Base-by-base conservation (phyloP, 139 green algal genomes). In the Astrephomene gubernaculifera region DNA sequence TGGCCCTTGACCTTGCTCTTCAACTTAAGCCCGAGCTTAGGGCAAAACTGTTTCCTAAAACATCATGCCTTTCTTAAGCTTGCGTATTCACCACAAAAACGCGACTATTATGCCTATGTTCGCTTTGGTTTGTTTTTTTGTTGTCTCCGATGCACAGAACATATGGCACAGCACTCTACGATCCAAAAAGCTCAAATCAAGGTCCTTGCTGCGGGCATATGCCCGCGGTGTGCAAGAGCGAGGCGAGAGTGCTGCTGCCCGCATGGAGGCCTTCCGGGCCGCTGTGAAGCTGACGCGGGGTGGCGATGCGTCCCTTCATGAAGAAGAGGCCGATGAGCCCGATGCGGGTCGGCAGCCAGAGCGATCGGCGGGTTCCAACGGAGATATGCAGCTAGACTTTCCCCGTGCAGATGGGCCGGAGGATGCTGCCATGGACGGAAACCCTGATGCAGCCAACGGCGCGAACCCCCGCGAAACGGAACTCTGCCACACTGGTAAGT, bases 161-260 rank as follows among this genome's bases (percentile, higher is more conserved):
- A 82, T 82, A 24, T 82, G 74, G 74, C 74, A 82, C 54, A 69
- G 44, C 19, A 82, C 74, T 27, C 39, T 82, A 2, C 54, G 74
- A 1, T 71, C 54, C 2, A 82, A 82, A n/a, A 71, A 82, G 36
- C 57, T 71, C 27, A 41, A 57, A 43, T 17, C 44, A 22, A 54
- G 74, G 1, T 82, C 74, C 4, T 25, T 82, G 36, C 39, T 82
- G 10, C 54, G 54, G 3, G 54, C 54, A 29, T 57, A 68, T 41
- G 74, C 54, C 6, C 54, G 38, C 22, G 52, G n/a, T 25, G 52
- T 81, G 25, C 35, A 41, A 39, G 52, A 43, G n/a, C 74, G 52
- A 24, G 52, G 36, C 10, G 54, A 82, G 54, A 43, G 27, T 38
- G 39, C 35, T 39, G 54, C 19, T 9, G 54, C 52, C 36, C 74